Base-by-base conservation (phyloP, 805 yeast species). In the Wickerhamomyces sydowiorum region DNA sequence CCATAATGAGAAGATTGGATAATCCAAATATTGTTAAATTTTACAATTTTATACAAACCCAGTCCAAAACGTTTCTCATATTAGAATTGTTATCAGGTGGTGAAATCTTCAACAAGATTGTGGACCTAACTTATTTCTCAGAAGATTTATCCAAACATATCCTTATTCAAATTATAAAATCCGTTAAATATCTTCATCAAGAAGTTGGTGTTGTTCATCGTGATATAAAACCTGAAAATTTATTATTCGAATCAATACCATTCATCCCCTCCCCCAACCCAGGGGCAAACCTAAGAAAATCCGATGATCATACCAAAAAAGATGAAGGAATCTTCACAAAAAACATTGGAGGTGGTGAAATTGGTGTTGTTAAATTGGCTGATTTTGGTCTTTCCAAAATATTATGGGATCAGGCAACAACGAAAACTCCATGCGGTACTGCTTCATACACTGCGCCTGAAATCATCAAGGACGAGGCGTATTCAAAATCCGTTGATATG, bases 401-500 rank as follows among this genome's bases (percentile, higher is more conserved):
- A 57, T 80, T 91, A 25, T 84, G 89, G 81, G 53, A 46, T 30
- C 53, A 39, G 13, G 76, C 82, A 38, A 86, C 86, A 53, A 86
- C 97, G 19, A 87, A 88, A 73, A 93, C 99, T 1, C 99, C 99
- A 0, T 93, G 99, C 66, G 99, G 99, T 39, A 93, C 99, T 1
- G 96, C 93, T 15, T 98, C 98, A 3, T 93, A 93, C 58, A 91
- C 98, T 2, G 99, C 99, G 0, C 99, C 99, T 0, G 99, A 93
- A 63, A 91, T 93, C 52, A 98, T 93, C 32, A 81, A 84, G 50
- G 98, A 93, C 62, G 95, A 90, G 66, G 74, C 81, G 37, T 93
- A 93, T 59, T 86, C 96, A 2, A 88, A 86, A 67, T 84, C 89
- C 49, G 99, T 93, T 29, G 99, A 93, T 61, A 87, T 93, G 93